Evolutionary conservation across 116 monocot genomes (phyloP), one percentile per base, ranked within the genome.

Genomic region (Thalassia testudinum): DNA sequence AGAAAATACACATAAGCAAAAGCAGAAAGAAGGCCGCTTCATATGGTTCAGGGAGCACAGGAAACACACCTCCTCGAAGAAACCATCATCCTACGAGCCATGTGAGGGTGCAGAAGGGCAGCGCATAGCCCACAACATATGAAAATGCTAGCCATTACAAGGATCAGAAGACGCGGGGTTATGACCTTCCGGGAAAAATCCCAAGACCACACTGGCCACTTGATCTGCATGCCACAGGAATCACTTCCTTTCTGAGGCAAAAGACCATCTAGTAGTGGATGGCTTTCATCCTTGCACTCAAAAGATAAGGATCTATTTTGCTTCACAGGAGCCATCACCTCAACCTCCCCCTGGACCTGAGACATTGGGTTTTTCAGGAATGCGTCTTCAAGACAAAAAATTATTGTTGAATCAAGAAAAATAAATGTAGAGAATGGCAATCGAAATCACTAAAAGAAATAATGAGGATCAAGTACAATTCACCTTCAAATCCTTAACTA

Each of bases 101-200:
- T 51, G 59, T 59, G 66, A 51, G 66, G 66, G 26, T 67, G 66
- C 40, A 67, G 48, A 44, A 67, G 28, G 15, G 18, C 66, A 42
- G 49, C 49, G 51, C 66, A 67, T 27, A 67, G 27, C 37, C 66
- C 58, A 21, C 24, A 67, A 30, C 66, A 67, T 21, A 52, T 15
- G 10, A 59, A 50, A 28, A 67, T 19, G 21, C 38, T 52, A 18
- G n/a, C 58, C 59, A 67, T 53, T 21, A 44, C 21, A 27, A 67
- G 49, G 26, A 67, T 42, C 12, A 18, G 44, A n/a, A 59, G 15
- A 10, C 66, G 52, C n/a, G 52, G 25, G 37, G 24, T 53, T 5
- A 50, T 42, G 1, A 40, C 8, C 11, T 23, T 20, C 22, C 48
- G 19, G 12, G 45, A 34, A 22, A 61, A 49, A 18, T 7, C 24